These are phyloP conservation scores for Pichia scutulata DNA, from an alignment of 805 yeast species.

Conservation along the genomic window DNA sequence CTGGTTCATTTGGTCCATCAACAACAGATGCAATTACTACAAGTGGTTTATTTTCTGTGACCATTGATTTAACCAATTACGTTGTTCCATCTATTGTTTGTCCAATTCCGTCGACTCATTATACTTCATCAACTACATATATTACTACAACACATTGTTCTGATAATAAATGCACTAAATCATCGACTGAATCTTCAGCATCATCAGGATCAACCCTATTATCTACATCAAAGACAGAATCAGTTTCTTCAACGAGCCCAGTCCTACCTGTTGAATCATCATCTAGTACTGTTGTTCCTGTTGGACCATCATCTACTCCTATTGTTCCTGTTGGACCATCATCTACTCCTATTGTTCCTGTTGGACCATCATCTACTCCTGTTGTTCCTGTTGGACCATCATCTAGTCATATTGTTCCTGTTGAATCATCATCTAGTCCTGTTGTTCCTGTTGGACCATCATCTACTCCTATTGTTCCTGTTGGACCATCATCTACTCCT, in stretches of 20 bases:
- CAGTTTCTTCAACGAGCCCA: neutral
- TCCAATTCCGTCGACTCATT: constrained; percentile 1
- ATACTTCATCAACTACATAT: neutral
- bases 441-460: too few species aligned
- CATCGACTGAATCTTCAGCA: neutral
- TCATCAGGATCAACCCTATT: neutral
- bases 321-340: neutral
- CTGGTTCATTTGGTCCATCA: constrained; percentile 10
- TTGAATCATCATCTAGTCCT: too few species aligned
- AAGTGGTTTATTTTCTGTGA: neutral
- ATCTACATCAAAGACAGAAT: neutral
- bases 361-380: neutral
- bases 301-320: neutral
- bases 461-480: too few species aligned
- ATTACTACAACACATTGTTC: neutral
- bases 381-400: neutral
- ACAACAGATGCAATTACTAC: neutral
- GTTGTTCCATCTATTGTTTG: constrained; percentile 5
- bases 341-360: neutral
- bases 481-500: too few species aligned
- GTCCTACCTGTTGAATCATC: neutral
- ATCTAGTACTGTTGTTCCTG: neutral
- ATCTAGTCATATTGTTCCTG: too few species aligned
- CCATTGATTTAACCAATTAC: constrained; percentile 3
- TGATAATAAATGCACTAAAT: neutral